Percentiles rank a stretch among this genome's conserved stretches.
Evolutionary conservation across 306 rosid species (phyloP).

Genomic region (Heteromeles arbutifolia): DNA sequence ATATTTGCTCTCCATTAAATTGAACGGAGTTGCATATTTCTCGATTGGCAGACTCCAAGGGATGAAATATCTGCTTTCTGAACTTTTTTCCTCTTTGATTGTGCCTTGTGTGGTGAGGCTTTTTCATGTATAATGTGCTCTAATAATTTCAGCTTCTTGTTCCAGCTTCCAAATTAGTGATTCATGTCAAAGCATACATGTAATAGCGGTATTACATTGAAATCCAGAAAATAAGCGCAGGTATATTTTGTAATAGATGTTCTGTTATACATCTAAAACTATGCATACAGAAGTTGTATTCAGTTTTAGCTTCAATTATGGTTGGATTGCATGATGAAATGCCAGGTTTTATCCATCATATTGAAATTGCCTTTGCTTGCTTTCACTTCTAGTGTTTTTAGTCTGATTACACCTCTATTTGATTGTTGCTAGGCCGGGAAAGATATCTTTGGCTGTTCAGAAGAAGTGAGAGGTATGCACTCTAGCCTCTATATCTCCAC

Average conservation of each 20-base stretch:
- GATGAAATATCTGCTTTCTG: neutral
- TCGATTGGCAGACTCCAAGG: neutral
- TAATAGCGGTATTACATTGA: neutral
- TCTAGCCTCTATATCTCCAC: constrained; percentile 1
- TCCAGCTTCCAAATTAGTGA: neutral
- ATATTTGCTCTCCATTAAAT: constrained; percentile 21
- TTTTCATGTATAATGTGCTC: neutral
- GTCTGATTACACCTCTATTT: constrained; percentile 29
- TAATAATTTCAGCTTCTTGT: neutral
- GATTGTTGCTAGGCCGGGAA: constrained; percentile 44
- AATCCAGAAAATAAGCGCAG: constrained; percentile 1
- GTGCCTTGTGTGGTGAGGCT: neutral
- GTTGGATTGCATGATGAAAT: constrained; percentile 19
- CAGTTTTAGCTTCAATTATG: constrained; percentile 9
- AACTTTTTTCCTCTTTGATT: neutral
- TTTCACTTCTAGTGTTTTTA: constrained; percentile 15
- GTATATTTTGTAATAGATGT: neutral
- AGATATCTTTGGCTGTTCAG: constrained; percentile 20
- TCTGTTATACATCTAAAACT: neutral
- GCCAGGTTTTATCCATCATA: neutral
- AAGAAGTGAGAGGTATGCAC: constrained; percentile 20
- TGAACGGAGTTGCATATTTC: constrained; percentile 17
- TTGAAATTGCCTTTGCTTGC: neutral
- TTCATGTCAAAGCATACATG: neutral
- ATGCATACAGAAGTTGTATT: neutral